phyloP scores from a whole-genome alignment of 495 filamentous ascomycete species.

The Aspergillus indologenus region DNA sequence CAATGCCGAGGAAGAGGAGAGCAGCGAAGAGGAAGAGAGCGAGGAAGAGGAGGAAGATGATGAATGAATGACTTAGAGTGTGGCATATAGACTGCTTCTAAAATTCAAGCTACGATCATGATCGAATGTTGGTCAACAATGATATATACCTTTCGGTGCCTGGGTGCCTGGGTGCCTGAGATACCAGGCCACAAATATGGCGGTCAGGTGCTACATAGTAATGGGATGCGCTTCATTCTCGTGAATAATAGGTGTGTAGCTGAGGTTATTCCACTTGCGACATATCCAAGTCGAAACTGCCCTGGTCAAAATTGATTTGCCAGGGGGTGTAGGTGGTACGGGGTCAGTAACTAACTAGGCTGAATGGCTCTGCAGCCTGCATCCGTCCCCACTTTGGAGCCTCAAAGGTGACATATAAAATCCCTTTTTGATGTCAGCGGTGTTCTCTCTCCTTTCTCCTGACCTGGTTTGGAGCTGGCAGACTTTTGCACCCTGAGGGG shows the following conservation, averaged over 20 bases:
- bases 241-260: too few relatives aligned
- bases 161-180: not conserved
- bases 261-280: too few relatives aligned
- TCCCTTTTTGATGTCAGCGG: not conserved
- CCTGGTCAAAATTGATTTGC: too few relatives aligned
- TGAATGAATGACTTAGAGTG: slow-evolving; percentile 7
- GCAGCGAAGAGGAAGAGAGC: slow-evolving; percentile 65
- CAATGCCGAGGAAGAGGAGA: slow-evolving; percentile 76
- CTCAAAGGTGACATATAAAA: not conserved
- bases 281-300: too few relatives aligned
- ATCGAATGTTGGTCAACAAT: not conserved
- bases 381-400: not conserved
- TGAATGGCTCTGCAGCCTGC: not conserved
- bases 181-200: not conserved
- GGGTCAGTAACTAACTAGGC: not conserved
- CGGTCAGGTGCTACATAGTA: too few relatives aligned
- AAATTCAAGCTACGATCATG: not conserved
- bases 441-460: not conserved
- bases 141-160: not conserved
- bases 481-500: not conserved
- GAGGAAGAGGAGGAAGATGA: slow-evolving; percentile 38
- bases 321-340: not conserved
- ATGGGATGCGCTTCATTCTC: too few relatives aligned
- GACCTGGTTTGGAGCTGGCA: not conserved
- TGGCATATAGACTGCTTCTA: not conserved